Conservation (phyloP, 495 filamentous ascomycete species). For the Sabuloglossum arenarium region DNA sequence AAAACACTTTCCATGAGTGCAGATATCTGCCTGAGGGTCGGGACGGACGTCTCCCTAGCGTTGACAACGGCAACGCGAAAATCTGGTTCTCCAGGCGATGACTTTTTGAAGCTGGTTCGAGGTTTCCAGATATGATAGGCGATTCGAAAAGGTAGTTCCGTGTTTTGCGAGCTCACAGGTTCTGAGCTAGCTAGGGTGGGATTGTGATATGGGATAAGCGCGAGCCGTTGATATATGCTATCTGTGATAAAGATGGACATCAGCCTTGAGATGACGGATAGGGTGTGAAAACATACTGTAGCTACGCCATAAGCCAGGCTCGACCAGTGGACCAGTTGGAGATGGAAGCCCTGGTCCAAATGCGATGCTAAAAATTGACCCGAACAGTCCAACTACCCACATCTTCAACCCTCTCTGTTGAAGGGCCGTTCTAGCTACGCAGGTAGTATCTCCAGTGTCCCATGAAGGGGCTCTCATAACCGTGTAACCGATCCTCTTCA, state of each 20-base stretch:
- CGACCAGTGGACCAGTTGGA: conserved; percentile 44
- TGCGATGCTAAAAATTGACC: conserved; percentile 11
- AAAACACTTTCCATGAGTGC: conserved; percentile 48
- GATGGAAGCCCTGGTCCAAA: neutral
- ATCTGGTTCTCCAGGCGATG: conserved; percentile 51
- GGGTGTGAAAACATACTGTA: conserved; percentile 28
- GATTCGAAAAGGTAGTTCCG: conserved; percentile 37
- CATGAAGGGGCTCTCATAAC: conserved; percentile 45
- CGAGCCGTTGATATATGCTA: conserved; percentile 4
- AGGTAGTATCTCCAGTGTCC: conserved; percentile 15
- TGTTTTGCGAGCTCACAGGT: conserved; percentile 7
- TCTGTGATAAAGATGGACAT: conserved; percentile 31
- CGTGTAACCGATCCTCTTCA: conserved; percentile 70
- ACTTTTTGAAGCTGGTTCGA: conserved; percentile 47
- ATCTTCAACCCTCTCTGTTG: neutral
- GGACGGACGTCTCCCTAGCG: conserved; percentile 47
- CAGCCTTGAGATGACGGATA: conserved; percentile 23
- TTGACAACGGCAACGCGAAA: conserved; percentile 65
- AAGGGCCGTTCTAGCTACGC: neutral
- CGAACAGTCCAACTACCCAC: conserved; percentile 8
- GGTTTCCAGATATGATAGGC: conserved; percentile 69
- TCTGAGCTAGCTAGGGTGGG: neutral
- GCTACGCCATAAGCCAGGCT: conserved; percentile 54
- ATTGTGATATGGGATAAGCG: neutral
- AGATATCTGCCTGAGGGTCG: conserved; percentile 47